Conservation (phyloP, 495 filamentous ascomycete genomes). For the Acidomyces sp. region DNA sequence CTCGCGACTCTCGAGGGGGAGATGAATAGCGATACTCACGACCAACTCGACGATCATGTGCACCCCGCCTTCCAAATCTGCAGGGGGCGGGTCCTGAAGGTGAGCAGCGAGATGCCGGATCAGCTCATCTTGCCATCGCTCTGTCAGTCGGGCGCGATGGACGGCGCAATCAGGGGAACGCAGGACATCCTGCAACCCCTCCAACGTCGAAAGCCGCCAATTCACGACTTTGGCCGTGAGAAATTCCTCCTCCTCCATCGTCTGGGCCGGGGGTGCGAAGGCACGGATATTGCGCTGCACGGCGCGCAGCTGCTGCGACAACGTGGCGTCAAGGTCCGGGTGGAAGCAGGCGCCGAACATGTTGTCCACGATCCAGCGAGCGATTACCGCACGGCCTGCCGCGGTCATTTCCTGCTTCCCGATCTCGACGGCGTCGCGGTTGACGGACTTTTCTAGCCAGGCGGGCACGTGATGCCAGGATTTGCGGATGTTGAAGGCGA, state of each 20-base stretch:
- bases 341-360: slow-evolving; percentile 87
- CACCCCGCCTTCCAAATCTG: slow-evolving; percentile 66
- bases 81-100: slow-evolving; percentile 59
- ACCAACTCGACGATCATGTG: slow-evolving; percentile 90
- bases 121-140: slow-evolving; percentile 55
- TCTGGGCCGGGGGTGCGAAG: slow-evolving; percentile 52
- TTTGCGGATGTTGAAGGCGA: slow-evolving; percentile 89
- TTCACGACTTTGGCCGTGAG: slow-evolving; percentile 74
- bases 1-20: slow-evolving; percentile 85
- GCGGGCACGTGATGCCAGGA: slow-evolving; percentile 69
- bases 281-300: slow-evolving; percentile 84
- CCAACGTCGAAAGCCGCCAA: slow-evolving; percentile 87
- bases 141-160: slow-evolving; percentile 51
- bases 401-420: slow-evolving; percentile 96
- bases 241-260: slow-evolving; percentile 80
- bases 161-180: slow-evolving; percentile 49
- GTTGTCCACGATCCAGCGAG: slow-evolving; percentile 82
- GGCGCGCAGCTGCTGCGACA: slow-evolving; percentile 66
- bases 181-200: slow-evolving; percentile 67
- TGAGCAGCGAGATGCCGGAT: slow-evolving; percentile 54
- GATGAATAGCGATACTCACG: slow-evolving; percentile 68
- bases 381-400: slow-evolving; percentile 80
- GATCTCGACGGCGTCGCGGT: slow-evolving; percentile 62
- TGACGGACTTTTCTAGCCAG: slow-evolving; percentile 69
- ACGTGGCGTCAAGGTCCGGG: slow-evolving; percentile 58